Conservation (phyloP, 2,329 filamentous ascomycete genomes). For the Colletotrichum eleusines region DNA sequence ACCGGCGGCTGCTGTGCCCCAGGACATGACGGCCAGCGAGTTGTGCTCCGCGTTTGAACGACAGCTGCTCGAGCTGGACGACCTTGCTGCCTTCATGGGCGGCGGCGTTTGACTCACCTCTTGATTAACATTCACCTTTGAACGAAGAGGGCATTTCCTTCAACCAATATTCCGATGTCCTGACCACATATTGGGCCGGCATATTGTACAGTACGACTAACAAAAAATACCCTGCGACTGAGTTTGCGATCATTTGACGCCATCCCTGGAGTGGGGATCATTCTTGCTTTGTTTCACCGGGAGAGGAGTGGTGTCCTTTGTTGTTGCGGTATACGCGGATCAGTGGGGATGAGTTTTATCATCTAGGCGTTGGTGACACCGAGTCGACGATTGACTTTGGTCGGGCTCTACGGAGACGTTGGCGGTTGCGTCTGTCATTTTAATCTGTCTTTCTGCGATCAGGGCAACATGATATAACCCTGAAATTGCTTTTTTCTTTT, state of each 20-base stretch:
- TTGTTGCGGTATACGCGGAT: background rate
- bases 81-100: constrained; percentile 73
- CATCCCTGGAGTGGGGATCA: background rate
- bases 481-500: constrained; percentile 16
- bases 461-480: constrained; percentile 6
- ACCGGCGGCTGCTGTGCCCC: constrained; percentile 44
- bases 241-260: constrained; percentile 8
- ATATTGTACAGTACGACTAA: constrained; percentile 39
- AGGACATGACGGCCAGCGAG: constrained; percentile 70
- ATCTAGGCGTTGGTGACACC: constrained; percentile 31
- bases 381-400: constrained; percentile 16
- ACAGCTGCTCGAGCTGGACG: constrained; percentile 70
- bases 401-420: constrained; percentile 27
- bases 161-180: constrained; percentile 8
- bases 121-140: constrained; percentile 4
- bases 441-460: background rate
- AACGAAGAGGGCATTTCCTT: background rate
- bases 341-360: background rate
- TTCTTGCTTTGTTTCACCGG: constrained; percentile 9
- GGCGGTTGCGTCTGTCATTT: background rate
- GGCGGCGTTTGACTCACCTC: constrained; percentile 62
- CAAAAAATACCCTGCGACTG: constrained; percentile 36
- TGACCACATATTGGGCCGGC: constrained; percentile 18
- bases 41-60: constrained; percentile 70
- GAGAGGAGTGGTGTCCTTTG: too few relatives aligned